These are phyloP conservation scores for Cercospora nicotianae DNA, from an alignment of 2,329 filamentous ascomycete genomes.

Conservation along the genomic window DNA sequence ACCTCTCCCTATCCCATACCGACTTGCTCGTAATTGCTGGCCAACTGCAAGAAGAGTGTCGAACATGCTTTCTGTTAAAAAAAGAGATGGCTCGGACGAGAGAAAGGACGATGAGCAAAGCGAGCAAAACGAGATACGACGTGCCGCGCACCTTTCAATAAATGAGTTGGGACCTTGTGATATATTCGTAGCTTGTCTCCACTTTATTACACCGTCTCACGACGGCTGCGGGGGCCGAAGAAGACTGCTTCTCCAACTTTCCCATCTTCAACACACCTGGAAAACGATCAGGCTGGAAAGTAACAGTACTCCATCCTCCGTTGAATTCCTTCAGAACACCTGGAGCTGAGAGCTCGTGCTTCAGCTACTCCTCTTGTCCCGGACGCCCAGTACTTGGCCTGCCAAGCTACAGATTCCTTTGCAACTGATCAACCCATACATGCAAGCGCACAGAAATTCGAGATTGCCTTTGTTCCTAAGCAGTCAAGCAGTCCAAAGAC, in stretches of 20 bases:
- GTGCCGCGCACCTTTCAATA: neutral
- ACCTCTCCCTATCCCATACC: conserved; percentile 20
- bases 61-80: neutral
- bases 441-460: neutral
- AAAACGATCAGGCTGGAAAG: neutral
- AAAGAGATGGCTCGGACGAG: neutral
- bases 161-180: neutral
- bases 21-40: conserved; percentile 6
- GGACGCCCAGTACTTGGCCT: neutral
- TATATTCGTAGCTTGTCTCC: neutral
- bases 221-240: neutral
- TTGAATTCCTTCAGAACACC: neutral
- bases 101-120: neutral
- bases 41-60: neutral
- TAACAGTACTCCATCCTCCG: neutral
- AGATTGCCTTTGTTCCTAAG: neutral
- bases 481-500: neutral
- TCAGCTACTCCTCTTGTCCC: neutral
- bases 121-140: neutral
- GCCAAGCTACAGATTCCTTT: neutral
- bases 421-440: neutral
- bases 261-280: neutral
- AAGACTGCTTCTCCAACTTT: neutral
- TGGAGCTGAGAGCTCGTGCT: neutral
- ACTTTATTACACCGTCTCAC: neutral